These are phyloP conservation scores for Ophiocordyceps camponoti-leonardi DNA, from an alignment of 2,329 filamentous ascomycete genomes.

Conservation along the genomic window DNA sequence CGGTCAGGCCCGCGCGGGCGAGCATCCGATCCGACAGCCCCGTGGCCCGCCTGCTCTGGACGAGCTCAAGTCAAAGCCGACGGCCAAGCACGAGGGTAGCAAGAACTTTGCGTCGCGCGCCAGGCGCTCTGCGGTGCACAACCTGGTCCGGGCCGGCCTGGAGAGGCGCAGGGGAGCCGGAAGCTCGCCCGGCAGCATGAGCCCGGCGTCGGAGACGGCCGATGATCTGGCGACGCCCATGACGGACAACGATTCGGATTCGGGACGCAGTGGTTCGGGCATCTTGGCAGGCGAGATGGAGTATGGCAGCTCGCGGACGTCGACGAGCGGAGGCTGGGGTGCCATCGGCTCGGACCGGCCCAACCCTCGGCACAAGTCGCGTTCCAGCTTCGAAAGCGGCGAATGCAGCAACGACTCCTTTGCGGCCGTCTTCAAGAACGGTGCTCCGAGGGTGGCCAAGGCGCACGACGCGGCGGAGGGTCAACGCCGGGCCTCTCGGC, in stretches of 20 bases:
- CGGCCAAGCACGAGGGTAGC: conserved; percentile 85
- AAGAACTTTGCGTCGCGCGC: conserved; percentile 93
- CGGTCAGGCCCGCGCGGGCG: conserved; percentile 80
- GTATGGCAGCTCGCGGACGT: conserved; percentile 58
- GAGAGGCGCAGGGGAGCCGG: conserved; percentile 66
- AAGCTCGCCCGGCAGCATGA: conserved; percentile 61
- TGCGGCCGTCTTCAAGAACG: conserved; percentile 48
- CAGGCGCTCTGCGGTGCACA: conserved; percentile 80
- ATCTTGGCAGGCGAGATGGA: conserved; percentile 62
- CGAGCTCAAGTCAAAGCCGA: conserved; percentile 78
- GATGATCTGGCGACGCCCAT: conserved; percentile 49
- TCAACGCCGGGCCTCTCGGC: conserved; percentile 68
- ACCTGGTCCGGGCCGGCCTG: conserved; percentile 75
- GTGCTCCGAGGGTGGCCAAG: conserved; percentile 32
- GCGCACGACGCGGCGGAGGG: conserved; percentile 34
- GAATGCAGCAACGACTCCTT: conserved; percentile 52
- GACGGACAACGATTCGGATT: conserved; percentile 60
- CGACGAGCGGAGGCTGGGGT: conserved; percentile 53
- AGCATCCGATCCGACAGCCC: conserved; percentile 86
- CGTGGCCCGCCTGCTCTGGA: conserved; percentile 83
- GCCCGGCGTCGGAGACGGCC: conserved; percentile 69
- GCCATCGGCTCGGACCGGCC: conserved; percentile 82
- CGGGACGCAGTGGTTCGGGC: conserved; percentile 55
- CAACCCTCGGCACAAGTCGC: conserved; percentile 48
- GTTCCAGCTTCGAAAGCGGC: conserved; percentile 41